Percentiles rank a stretch among this genome's conserved stretches.
phyloP scores from a whole-genome alignment of 164 flowering plant species.

The Cinnamomum chago region DNA sequence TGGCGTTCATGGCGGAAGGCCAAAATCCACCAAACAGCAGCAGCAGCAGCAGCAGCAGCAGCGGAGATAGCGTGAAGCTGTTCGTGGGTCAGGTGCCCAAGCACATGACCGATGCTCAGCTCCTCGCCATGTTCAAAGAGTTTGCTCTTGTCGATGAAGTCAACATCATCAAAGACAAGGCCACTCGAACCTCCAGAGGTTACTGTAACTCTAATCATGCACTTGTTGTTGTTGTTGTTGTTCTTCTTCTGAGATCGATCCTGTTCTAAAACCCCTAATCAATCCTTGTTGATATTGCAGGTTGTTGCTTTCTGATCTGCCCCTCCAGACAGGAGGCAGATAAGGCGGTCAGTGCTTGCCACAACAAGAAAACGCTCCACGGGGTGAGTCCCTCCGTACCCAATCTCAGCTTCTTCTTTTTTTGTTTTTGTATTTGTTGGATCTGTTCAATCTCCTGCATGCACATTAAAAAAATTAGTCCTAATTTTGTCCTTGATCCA shows the following conservation, averaged over 20 bases:
- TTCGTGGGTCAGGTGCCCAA: conserved; percentile 98
- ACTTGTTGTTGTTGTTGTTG: too few species aligned
- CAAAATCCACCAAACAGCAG: conserved; percentile 24
- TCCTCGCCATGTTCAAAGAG: conserved; percentile 77
- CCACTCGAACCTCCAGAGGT: conserved; percentile 88
- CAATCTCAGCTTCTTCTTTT: neutral
- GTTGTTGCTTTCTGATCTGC: conserved; percentile 92
- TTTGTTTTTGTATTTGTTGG: neutral
- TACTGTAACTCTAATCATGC: neutral
- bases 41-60: conserved; percentile 16
- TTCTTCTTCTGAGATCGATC: neutral
- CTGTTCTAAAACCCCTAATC: conserved; percentile 26
- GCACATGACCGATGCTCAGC: conserved; percentile 79
- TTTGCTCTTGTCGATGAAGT: conserved; percentile 84
- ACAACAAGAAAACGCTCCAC: conserved; percentile 85
- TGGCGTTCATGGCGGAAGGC: conserved; percentile 65
- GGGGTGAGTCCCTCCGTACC: conserved; percentile 50
- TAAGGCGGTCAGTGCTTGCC: conserved; percentile 87
- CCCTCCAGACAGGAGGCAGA: conserved; percentile 95
- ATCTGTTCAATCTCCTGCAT: neutral
- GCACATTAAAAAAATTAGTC: neutral
- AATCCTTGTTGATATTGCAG: conserved; percentile 29
- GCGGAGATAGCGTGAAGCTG: conserved; percentile 80
- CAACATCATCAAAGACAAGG: conserved; percentile 93
- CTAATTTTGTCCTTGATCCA: too few species aligned